phyloP scores from a whole-genome alignment of 2,329 filamentous ascomycete genomes.

The Cercospora sp. region DNA sequence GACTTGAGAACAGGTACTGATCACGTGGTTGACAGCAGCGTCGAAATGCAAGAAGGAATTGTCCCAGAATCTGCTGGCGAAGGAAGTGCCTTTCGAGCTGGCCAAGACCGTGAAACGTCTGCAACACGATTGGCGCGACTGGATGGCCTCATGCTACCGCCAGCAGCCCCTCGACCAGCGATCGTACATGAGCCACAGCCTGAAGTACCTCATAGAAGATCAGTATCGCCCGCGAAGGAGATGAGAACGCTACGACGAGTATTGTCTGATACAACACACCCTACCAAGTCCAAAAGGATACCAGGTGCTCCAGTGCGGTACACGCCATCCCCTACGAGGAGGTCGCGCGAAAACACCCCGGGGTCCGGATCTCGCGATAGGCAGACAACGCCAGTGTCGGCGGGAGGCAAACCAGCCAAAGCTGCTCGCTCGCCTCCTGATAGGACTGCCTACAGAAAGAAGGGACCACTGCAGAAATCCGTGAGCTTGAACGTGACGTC shows the following conservation, averaged over 20 bases:
- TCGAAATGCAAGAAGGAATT: slow-evolving; percentile 7
- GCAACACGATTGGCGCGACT: slow-evolving; percentile 24
- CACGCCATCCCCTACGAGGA: slow-evolving; percentile 30
- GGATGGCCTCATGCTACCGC: slow-evolving; percentile 26
- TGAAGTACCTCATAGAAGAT: background rate
- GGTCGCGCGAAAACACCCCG: slow-evolving; percentile 22
- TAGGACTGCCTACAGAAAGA: slow-evolving; percentile 10
- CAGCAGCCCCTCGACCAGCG: slow-evolving; percentile 10
- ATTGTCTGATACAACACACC: slow-evolving; percentile 21
- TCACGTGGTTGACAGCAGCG: slow-evolving; percentile 10
- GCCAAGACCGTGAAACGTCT: slow-evolving; percentile 12
- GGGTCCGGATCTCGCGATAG: background rate
- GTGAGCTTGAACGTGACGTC: slow-evolving; percentile 31
- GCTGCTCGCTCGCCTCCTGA: slow-evolving; percentile 6
- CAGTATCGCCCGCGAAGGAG: slow-evolving; percentile 10
- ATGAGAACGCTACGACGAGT: slow-evolving; percentile 22
- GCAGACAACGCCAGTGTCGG: background rate
- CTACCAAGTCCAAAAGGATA: slow-evolving; percentile 21
- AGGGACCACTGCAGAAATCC: slow-evolving; percentile 27
- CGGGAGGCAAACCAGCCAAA: background rate
- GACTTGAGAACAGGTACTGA: background rate
- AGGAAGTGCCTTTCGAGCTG: background rate
- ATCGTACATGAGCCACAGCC: background rate
- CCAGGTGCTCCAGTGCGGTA: slow-evolving; percentile 35
- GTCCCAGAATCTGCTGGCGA: slow-evolving; percentile 7